Evolutionary conservation across 1,284 basidiomycete species (phyloP).

Genomic region (Apiotrichum domesticum): DNA sequence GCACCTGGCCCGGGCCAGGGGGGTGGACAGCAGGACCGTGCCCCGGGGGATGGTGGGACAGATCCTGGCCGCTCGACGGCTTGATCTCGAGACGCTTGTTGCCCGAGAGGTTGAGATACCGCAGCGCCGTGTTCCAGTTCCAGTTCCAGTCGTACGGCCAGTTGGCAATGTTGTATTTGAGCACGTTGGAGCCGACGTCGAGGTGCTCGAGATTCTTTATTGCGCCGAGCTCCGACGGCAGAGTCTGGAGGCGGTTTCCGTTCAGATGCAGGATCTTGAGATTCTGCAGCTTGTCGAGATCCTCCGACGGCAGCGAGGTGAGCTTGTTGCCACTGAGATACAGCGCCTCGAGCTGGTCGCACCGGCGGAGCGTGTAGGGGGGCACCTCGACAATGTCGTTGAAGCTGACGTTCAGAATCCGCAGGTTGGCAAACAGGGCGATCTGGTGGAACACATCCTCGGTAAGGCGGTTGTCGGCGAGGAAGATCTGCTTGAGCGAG

Average conservation of each 20-base stretch:
- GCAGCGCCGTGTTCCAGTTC: constrained; percentile 93
- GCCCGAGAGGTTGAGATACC: constrained; percentile 81
- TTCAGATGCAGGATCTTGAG: constrained; percentile 80
- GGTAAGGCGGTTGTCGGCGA: constrained; percentile 83
- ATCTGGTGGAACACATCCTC: constrained; percentile 75
- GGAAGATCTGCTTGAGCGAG: constrained; percentile 55
- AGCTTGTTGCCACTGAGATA: constrained; percentile 93
- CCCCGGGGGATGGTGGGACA: constrained; percentile 19
- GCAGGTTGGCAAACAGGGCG: constrained; percentile 67
- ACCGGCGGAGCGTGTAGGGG: constrained; percentile 64
- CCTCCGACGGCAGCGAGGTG: constrained; percentile 82
- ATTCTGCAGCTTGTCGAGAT: constrained; percentile 63
- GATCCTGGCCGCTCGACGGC: constrained; percentile 53
- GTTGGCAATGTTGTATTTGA: constrained; percentile 98
- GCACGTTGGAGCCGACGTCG: constrained; percentile 88
- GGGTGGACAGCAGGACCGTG: not conserved
- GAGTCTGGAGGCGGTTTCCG: constrained; percentile 86
- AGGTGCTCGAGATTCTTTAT: constrained; percentile 73
- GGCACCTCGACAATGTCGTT: constrained; percentile 93
- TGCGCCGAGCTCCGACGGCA: constrained; percentile 84
- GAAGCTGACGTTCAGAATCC: constrained; percentile 86
- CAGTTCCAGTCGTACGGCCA: constrained; percentile 99
- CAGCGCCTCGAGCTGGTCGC: constrained; percentile 68
- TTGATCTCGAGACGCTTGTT: constrained; percentile 83
- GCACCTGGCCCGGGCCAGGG: not conserved